phyloP scores from a whole-genome alignment of 495 filamentous ascomycete genomes.

The Amorphotheca resinae region DNA sequence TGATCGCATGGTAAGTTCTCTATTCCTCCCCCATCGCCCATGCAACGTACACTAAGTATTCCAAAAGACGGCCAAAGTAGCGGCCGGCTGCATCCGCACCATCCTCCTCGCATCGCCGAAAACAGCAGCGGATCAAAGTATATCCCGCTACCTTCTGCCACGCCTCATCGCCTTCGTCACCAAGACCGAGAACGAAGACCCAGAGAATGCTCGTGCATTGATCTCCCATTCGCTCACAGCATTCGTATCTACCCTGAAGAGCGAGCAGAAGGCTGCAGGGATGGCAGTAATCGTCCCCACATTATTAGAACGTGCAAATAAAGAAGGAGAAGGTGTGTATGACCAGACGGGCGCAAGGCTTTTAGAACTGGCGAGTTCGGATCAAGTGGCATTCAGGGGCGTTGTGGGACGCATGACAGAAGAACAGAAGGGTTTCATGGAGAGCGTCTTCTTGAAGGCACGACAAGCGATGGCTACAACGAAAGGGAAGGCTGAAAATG shows the following conservation, averaged over 20 bases:
- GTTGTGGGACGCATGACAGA: conserved; percentile 61
- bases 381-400: conserved; percentile 60
- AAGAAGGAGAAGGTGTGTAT: conserved; percentile 38
- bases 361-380: conserved; percentile 65
- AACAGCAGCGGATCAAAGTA: conserved; percentile 55
- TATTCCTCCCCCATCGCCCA: neutral
- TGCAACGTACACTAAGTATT: too few relatives aligned
- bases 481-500: conserved; percentile 23
- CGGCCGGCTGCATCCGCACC: conserved; percentile 74
- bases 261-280: conserved; percentile 41
- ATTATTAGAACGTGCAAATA: conserved; percentile 58
- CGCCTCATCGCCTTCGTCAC: conserved; percentile 63
- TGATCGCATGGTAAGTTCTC: conserved; percentile 47
- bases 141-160: conserved; percentile 64
- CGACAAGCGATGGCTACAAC: conserved; percentile 19
- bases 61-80: conserved; percentile 73
- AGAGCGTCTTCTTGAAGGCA: conserved; percentile 64
- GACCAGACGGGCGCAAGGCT: conserved; percentile 62
- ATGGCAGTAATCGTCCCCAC: conserved; percentile 67
- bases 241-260: conserved; percentile 45
- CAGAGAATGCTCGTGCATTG: conserved; percentile 56
- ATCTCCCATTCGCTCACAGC: conserved; percentile 61
- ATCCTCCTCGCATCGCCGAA: conserved; percentile 54
- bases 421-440: conserved; percentile 63
- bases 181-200: conserved; percentile 52